These are phyloP conservation scores for Ilex paraguariensis DNA, from an alignment of 305 asterid genomes.

Conservation along the genomic window DNA sequence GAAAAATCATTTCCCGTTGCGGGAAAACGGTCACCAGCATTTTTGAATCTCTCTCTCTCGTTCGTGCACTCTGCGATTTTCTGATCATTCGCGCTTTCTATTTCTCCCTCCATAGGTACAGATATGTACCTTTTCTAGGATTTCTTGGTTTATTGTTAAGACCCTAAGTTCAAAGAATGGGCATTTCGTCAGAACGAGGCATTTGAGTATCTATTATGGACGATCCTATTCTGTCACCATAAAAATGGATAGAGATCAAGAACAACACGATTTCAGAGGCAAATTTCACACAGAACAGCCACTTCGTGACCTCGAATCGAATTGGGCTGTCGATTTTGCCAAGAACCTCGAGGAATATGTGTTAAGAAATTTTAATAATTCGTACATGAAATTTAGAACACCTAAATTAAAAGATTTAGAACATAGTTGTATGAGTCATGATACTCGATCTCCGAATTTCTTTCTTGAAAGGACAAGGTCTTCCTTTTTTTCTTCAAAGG, in stretches of 20 bases:
- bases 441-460: too few relatives aligned
- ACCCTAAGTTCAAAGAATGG: neutral
- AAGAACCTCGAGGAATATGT: constrained; percentile 75
- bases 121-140: too few relatives aligned
- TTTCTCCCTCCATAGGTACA: neutral
- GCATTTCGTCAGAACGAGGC: neutral
- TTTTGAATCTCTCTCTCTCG: constrained; percentile 12
- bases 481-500: too few relatives aligned
- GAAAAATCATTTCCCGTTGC: neutral
- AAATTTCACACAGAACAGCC: constrained; percentile 65
- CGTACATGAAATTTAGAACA: too few relatives aligned
- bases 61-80: neutral
- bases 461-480: too few relatives aligned
- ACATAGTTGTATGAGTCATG: too few relatives aligned
- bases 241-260: constrained; percentile 34
- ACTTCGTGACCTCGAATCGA: constrained; percentile 73
- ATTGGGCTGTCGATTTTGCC: constrained; percentile 88
- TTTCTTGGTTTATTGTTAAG: constrained; percentile 1
- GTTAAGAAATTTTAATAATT: too few relatives aligned
- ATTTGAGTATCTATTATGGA: constrained; percentile 13
- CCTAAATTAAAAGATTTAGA: too few relatives aligned
- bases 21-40: constrained; percentile 10
- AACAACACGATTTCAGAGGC: constrained; percentile 34
- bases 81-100: neutral
- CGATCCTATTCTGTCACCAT: constrained; percentile 4